phyloP scores from a whole-genome alignment of 495 filamentous ascomycete genomes.

The Penicillium maclennaniae region DNA sequence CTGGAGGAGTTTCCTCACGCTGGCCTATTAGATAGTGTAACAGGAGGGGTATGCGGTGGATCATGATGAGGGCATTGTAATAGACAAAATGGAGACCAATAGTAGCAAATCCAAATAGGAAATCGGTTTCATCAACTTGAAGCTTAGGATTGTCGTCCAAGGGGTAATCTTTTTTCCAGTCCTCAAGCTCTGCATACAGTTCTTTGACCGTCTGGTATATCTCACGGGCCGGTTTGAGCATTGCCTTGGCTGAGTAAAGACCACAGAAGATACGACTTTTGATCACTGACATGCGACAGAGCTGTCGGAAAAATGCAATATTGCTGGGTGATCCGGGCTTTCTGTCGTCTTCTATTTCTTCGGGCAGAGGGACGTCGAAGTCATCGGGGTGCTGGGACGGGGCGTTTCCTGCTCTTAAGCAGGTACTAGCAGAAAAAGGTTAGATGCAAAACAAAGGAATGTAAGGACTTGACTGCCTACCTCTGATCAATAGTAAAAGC shows the following conservation, averaged over 20 bases:
- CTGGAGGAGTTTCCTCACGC: conserved; percentile 8
- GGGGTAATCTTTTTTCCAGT: conserved; percentile 83
- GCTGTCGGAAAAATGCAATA: conserved; percentile 81
- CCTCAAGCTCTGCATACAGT: conserved; percentile 79
- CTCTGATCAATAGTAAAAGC: conserved; percentile 94
- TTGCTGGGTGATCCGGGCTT: conserved; percentile 68
- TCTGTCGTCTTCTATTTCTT: conserved; percentile 68
- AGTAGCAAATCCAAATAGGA: conserved; percentile 79
- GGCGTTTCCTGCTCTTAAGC: conserved; percentile 80
- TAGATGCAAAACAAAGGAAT: not conserved
- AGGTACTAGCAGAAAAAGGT: conserved; percentile 50
- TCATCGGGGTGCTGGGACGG: conserved; percentile 92
- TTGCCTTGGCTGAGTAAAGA: conserved; percentile 83
- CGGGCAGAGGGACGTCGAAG: conserved; percentile 89
- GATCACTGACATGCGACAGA: conserved; percentile 84
- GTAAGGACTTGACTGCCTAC: conserved; percentile 27
- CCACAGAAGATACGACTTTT: conserved; percentile 87
- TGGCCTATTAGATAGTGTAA: conserved; percentile 69
- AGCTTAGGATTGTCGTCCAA: conserved; percentile 72
- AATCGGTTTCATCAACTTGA: conserved; percentile 78
- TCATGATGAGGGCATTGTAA: conserved; percentile 93
- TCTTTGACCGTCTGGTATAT: conserved; percentile 84
- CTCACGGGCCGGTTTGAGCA: conserved; percentile 78
- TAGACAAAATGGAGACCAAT: conserved; percentile 89
- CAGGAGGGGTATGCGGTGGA: conserved; percentile 92